phyloP scores from a whole-genome alignment of 1,284 basidiomycete genomes.

The Ceratobasidium sp. region DNA sequence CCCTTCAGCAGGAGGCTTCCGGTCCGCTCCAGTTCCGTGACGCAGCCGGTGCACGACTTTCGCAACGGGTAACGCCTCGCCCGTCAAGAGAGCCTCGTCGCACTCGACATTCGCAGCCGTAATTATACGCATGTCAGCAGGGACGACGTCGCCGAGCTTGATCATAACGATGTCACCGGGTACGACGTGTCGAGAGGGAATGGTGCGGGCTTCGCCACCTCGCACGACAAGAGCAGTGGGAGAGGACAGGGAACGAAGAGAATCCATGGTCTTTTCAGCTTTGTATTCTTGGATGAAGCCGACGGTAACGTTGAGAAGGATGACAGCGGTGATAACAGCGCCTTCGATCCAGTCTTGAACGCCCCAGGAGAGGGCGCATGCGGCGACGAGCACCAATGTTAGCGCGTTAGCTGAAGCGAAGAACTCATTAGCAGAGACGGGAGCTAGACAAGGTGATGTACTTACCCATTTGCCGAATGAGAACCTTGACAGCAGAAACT shows the following conservation, averaged over 20 bases:
- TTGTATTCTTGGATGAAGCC: slow-evolving; percentile 69
- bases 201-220: slow-evolving; percentile 63
- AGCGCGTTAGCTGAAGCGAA: slow-evolving; percentile 31
- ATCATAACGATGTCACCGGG: slow-evolving; percentile 74
- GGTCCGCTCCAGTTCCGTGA: background rate
- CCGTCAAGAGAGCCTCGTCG: slow-evolving; percentile 48
- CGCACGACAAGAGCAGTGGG: slow-evolving; percentile 74
- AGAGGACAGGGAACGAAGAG: slow-evolving; percentile 67
- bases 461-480: slow-evolving; percentile 44
- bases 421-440: background rate
- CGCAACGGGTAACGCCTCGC: slow-evolving; percentile 48
- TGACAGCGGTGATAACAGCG: slow-evolving; percentile 74
- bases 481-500: slow-evolving; percentile 29
- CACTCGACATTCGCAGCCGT: slow-evolving; percentile 54
- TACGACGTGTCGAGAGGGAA: slow-evolving; percentile 72
- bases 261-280: slow-evolving; percentile 72
- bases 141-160: slow-evolving; percentile 71
- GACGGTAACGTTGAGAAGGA: slow-evolving; percentile 59
- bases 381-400: slow-evolving; percentile 63
- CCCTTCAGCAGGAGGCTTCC: slow-evolving; percentile 40
- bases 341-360: slow-evolving; percentile 75
- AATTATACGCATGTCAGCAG: slow-evolving; percentile 68
- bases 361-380: slow-evolving; percentile 74
- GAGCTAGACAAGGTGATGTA: background rate
- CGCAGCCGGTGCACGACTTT: slow-evolving; percentile 44